These are phyloP conservation scores for Cnidoscolus chayamansa DNA, from an alignment of 441 rosid species.

Conservation along the genomic window DNA sequence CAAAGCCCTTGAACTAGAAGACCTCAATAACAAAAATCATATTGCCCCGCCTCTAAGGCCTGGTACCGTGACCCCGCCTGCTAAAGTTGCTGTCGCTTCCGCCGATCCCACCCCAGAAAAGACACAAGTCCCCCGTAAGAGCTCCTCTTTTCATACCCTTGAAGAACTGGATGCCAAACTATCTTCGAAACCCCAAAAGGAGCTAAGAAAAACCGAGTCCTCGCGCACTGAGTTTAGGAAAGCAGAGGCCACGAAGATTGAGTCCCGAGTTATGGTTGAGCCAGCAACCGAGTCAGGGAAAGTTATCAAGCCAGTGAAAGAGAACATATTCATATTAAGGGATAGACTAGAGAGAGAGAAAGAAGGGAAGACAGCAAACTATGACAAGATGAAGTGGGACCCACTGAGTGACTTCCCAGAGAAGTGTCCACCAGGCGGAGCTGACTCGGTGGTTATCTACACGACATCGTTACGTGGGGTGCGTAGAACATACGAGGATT, in stretches of 20 bases:
- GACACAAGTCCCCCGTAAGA: slow-evolving; percentile 39
- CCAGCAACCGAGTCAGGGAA: slow-evolving; percentile 18
- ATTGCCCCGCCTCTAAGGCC: slow-evolving; percentile 18
- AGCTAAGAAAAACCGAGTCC: slow-evolving; percentile 28
- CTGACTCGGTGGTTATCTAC: slow-evolving; percentile 55
- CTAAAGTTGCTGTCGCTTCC: background rate
- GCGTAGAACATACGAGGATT: slow-evolving; percentile 69
- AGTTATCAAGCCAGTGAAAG: slow-evolving; percentile 44
- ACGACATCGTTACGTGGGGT: slow-evolving; percentile 88
- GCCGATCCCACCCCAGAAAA: slow-evolving; percentile 10
- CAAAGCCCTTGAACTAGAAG: slow-evolving; percentile 63
- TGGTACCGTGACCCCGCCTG: slow-evolving; percentile 1
- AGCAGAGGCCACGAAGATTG: slow-evolving; percentile 11
- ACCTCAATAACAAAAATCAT: slow-evolving; percentile 28
- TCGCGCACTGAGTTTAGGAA: slow-evolving; percentile 33
- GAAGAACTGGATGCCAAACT: slow-evolving; percentile 65
- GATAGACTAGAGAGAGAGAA: slow-evolving; percentile 66
- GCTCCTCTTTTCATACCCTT: slow-evolving; percentile 67
- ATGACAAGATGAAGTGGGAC: slow-evolving; percentile 46
- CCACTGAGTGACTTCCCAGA: slow-evolving; percentile 68
- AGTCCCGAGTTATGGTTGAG: slow-evolving; percentile 1
- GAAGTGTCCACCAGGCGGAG: slow-evolving; percentile 70
- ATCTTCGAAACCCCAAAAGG: slow-evolving; percentile 30
- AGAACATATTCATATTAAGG: slow-evolving; percentile 57
- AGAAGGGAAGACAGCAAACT: slow-evolving; percentile 48